phyloP scores from a whole-genome alignment of 2,329 filamentous ascomycete genomes.

The Zymoseptoria tritici region DNA sequence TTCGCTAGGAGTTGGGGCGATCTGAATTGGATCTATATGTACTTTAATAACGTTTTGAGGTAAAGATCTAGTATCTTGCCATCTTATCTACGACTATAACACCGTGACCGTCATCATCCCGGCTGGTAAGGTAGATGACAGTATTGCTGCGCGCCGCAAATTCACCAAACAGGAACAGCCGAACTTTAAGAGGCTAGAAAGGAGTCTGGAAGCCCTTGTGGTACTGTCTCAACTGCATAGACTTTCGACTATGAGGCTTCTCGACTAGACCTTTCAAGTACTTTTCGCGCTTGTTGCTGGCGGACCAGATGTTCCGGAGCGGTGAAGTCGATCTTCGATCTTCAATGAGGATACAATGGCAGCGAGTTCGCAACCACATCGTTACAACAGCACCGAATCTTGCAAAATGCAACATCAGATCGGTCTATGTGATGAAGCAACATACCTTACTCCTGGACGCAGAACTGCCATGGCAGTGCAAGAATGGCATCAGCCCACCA shows the following conservation, averaged over 20 bases:
- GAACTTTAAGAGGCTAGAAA: neutral
- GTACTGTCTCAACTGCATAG: neutral
- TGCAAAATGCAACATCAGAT: neutral
- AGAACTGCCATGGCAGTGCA: neutral
- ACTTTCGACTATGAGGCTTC: neutral
- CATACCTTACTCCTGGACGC: neutral
- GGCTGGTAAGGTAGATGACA: neutral
- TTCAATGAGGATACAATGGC: neutral
- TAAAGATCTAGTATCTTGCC: neutral
- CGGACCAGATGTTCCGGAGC: neutral
- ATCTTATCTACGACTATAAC: neutral
- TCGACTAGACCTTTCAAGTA: neutral
- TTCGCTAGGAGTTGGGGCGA: neutral
- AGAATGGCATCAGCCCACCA: neutral
- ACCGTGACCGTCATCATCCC: neutral
- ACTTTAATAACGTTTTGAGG: neutral
- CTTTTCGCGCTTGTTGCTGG: neutral
- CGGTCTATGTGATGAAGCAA: neutral
- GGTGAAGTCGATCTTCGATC: neutral
- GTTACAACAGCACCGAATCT: neutral
- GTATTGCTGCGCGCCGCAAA: neutral
- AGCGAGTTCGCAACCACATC: neutral
- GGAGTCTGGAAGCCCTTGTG: neutral
- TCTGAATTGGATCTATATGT: neutral
- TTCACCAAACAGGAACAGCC: neutral